Base-by-base conservation (phyloP, 2,329 filamentous ascomycete genomes). In the Aureobasidium sp. region DNA sequence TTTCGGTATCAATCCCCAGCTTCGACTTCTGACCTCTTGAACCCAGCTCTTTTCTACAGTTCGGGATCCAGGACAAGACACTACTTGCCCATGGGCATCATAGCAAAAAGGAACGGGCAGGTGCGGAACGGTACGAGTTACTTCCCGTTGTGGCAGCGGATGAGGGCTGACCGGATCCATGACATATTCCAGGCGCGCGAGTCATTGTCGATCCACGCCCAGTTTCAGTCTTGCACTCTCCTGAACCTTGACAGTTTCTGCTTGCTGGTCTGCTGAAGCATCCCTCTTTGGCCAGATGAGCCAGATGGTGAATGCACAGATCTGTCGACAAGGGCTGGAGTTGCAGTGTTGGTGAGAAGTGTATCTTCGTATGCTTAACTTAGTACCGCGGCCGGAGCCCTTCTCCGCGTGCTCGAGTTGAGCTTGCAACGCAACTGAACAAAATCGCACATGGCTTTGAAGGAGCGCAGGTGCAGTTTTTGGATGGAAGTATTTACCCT, bases 81-180 rank as follows among this genome's bases (percentile, higher is more conserved):
- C 47, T 36, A 22, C 47, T 36, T 36, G 29, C 12, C 2, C n/a
- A 29, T 22, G 36, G 11, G 47, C 47, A 8, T 39, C 31, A 39
- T 39, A 25, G 29, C 0, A 25, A 52, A 39, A 52, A 52, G n/a
- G 34, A 52, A 22, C 14, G 22, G 36, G 51, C 36, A 53, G 49
- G 49, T 27, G 36, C 52, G 52, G 52, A 42, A 41, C 52, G 52
- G 52, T 55, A 55, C 52, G 52, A 55, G 52, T 55, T 20, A 55
- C 52, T 42, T 55, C 27, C 36, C 22, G 52, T 15, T 42, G 17
- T 42, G 17, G 34, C 14, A 53, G 51, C 22, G 39, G 39, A 20
- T 17, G 41, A 42, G 52, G 22, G 52, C 52, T 55, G 22, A 39
- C 34, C 8, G 34, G 34, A 9, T 45, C 22, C 36, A 44, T 56